These are phyloP conservation scores for Neurospora cerealis DNA, from an alignment of 495 filamentous ascomycete genomes.

Conservation along the genomic window DNA sequence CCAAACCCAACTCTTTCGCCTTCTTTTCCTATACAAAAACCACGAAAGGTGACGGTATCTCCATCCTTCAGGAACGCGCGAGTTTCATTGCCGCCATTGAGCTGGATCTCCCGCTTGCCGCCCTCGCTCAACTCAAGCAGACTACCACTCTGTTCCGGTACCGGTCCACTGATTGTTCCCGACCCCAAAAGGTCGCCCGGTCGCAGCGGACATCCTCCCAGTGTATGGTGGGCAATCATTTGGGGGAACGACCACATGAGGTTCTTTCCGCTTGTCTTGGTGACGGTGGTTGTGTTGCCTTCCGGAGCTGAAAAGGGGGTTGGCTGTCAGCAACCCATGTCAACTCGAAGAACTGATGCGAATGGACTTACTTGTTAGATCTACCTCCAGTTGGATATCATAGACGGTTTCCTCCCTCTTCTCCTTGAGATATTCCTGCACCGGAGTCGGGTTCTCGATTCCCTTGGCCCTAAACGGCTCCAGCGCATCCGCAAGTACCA, in stretches of 20 bases:
- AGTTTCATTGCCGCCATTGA: slow-evolving; percentile 54
- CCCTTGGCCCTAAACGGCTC: slow-evolving; percentile 51
- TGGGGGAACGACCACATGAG: slow-evolving; percentile 89
- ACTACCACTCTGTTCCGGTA: slow-evolving; percentile 53
- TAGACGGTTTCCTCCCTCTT: slow-evolving; percentile 51
- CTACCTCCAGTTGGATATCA: slow-evolving; percentile 67
- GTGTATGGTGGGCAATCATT: slow-evolving; percentile 87
- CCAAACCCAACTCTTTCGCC: slow-evolving; percentile 63
- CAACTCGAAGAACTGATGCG: background rate
- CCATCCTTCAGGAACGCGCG: slow-evolving; percentile 78
- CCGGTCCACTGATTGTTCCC: slow-evolving; percentile 78
- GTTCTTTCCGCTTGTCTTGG: slow-evolving; percentile 53
- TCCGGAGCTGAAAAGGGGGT: slow-evolving; percentile 36
- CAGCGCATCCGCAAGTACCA: slow-evolving; percentile 75
- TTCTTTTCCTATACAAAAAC: slow-evolving; percentile 45
- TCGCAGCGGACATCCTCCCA: slow-evolving; percentile 74
- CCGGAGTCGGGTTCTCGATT: slow-evolving; percentile 50
- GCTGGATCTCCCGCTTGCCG: slow-evolving; percentile 53
- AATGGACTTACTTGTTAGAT: slow-evolving; percentile 49
- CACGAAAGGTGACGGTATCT: slow-evolving; percentile 64
- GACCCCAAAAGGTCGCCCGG: slow-evolving; percentile 80
- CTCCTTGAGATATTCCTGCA: slow-evolving; percentile 66
- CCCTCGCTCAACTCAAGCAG: slow-evolving; percentile 68
- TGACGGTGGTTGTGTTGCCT: slow-evolving; percentile 55
- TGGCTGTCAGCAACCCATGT: slow-evolving; percentile 2